Evolutionary conservation across 2,329 filamentous ascomycete species (phyloP).

Genomic region (Xylaria sp.): DNA sequence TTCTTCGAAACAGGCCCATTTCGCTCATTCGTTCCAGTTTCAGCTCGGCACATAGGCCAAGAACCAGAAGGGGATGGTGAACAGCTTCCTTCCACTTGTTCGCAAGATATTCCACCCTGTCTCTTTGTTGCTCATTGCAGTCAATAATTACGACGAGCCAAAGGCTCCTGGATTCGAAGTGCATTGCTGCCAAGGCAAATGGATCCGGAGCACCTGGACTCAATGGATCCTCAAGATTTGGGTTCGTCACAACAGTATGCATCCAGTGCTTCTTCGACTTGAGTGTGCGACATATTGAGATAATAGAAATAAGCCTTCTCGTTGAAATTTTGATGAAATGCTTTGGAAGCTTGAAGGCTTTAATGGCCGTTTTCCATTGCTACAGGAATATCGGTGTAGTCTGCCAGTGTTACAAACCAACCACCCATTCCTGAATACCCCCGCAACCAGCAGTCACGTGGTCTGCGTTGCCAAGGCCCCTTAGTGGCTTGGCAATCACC

Average conservation of each 20-base stretch:
- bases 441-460: no score
- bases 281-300: background rate
- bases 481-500: no score
- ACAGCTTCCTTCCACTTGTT: background rate
- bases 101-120: background rate
- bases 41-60: conserved; percentile 3
- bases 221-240: background rate
- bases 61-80: conserved; percentile 3
- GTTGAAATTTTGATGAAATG: conserved; percentile 1
- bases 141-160: conserved; percentile 3
- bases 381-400: conserved; percentile 1
- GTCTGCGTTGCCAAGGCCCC: no score
- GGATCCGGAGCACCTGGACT: no score
- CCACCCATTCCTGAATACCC: background rate
- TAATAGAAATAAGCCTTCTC: background rate
- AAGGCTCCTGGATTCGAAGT: background rate
- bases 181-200: conserved; percentile 8
- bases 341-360: conserved; percentile 3
- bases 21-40: background rate
- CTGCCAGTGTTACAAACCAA: background rate
- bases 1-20: no score
- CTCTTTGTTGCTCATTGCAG: background rate
- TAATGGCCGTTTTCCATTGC: background rate
- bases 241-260: conserved; percentile 2
- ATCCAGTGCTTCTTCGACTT: background rate